Conservation (phyloP, 768 basidiomycete genomes). For the Pleurotus eryngii region DNA sequence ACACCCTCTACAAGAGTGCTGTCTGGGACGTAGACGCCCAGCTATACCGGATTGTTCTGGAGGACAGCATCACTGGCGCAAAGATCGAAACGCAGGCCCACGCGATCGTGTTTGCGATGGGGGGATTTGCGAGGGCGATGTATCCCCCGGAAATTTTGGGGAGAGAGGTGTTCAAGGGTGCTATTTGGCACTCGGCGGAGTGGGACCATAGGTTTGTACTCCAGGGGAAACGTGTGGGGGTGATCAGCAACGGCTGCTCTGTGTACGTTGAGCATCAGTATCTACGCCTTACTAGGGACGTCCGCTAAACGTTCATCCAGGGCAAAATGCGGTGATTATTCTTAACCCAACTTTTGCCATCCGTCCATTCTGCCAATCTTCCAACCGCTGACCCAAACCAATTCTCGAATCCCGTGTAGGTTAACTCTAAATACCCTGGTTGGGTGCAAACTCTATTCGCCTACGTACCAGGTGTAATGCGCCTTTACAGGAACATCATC, state of each 20-base stretch:
- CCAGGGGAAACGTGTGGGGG: conserved; percentile 50
- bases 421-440: conserved; percentile 36
- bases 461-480: conserved; percentile 46
- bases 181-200: conserved; percentile 51
- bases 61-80: conserved; percentile 33
- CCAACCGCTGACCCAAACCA: too few relatives aligned
- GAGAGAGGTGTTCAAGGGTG: conserved; percentile 43
- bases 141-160: conserved; percentile 43
- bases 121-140: conserved; percentile 44
- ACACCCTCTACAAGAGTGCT: conserved; percentile 36
- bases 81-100: conserved; percentile 34
- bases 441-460: conserved; percentile 53
- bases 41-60: conserved; percentile 38
- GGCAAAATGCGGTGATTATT: conserved; percentile 51
- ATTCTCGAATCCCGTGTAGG: conserved; percentile 19
- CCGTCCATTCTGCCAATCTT: neutral
- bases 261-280: conserved; percentile 34
- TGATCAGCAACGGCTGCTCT: conserved; percentile 64
- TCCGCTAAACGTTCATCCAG: conserved; percentile 25
- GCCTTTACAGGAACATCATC: conserved; percentile 42
- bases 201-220: conserved; percentile 57
- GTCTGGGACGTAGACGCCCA: conserved; percentile 43
- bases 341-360: neutral
- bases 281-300: conserved; percentile 8
- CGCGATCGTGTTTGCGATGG: conserved; percentile 48